Evolutionary conservation across 805 yeast species (phyloP), one percentile per base, ranked within the genome.

Genomic region (Metschnikowia cerradonensis): DNA sequence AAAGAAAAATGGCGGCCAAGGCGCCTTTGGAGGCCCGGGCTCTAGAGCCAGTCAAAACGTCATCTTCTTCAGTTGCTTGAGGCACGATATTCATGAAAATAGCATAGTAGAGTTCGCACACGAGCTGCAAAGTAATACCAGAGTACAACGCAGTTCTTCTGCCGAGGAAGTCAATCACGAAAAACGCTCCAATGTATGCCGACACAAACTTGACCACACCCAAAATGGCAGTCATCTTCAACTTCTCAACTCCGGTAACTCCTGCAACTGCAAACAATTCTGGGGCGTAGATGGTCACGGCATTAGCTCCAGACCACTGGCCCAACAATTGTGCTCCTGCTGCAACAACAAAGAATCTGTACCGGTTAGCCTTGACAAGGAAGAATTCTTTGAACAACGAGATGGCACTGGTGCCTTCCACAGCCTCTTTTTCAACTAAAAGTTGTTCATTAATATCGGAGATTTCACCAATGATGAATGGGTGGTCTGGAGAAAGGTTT

Each of bases 281-380:
- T 2, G 84, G 78, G 36, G 84, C 79, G 56, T 81, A 81, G 45
- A 80, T 78, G 2, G 84, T 80, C 41, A 81, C 66, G 6, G 83
- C 74, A 55, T 75, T 76, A 6, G 83, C 80, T 47, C 83, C 83
- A n/a, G 80, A 73, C 84, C 84, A 81, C 64, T 81, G 84, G 35
- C 77, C 78, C 37, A 80, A 66, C 13, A 79, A 38, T 62, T 79
- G 84, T 31, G 75, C 68, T 49, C 62, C 52, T 34, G 71, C 50
- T 41, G 80, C 76, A 36, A 80, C 54, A 6, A 66, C 56, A 43
- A 80, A 68, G 52, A 69, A 68, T 63, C 84, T 69, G 64, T 76
- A 76, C 49, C 77, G 64, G 49, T 77, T 67, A 5, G 81, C 73
- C 48, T 61, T 67, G 35, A 67, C 69, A 6, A 59, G 26, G 35